Evolutionary conservation across 2,329 filamentous ascomycete species (phyloP), one percentile per base, ranked within the genome.

Genomic region (Diaporthe humulicola): DNA sequence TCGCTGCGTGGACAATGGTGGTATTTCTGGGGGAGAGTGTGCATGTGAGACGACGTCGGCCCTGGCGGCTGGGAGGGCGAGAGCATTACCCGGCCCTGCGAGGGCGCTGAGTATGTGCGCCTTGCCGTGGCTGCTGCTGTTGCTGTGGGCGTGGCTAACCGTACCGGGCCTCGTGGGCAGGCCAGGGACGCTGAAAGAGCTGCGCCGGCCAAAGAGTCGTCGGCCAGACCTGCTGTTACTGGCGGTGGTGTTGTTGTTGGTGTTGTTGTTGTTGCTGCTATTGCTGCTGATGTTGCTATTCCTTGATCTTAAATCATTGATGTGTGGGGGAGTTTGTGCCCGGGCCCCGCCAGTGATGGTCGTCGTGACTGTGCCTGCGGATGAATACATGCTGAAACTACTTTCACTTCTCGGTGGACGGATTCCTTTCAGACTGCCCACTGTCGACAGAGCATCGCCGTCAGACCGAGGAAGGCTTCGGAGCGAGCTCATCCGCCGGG

Each of bases 111-210:
- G 57, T 7, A 71, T 36, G 22, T 50, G 69, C 9, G 67, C 57
- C 28, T 42, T 60, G 10, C 22, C 38, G 30, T n/a, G n/a, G 30
- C 19, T 38, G 5, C 57, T 12, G 22, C 17, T 15, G 19, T 19
- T 22, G 25, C 8, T 40, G 17, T 38, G 38, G 10, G 38, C 19
- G 15, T 28, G 14, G 30, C 7, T 54, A 25, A 52, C 9, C 12
- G 57, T 66, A 4, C 19, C 40, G 4, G 61, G 40, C n/a, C 75
- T 66, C 9, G 75, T 74, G 15, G 75, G 61, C 12, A 74, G 61
- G 9, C 73, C 75, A 10, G 75, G 73, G 22, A 76, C 56, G 22
- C 57, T 74, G 42, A 74, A 76, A 3, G 75, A 76, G 50, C 69
- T 72, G 22, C 56, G 71, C n/a, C 73, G 73, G 17, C 73, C 69